A percentile compares a stretch with the other conserved stretches of the same genome.
Evolutionary conservation across 2,329 filamentous ascomycete genomes (phyloP).

Genomic region (Fusarium gaditjirri): DNA sequence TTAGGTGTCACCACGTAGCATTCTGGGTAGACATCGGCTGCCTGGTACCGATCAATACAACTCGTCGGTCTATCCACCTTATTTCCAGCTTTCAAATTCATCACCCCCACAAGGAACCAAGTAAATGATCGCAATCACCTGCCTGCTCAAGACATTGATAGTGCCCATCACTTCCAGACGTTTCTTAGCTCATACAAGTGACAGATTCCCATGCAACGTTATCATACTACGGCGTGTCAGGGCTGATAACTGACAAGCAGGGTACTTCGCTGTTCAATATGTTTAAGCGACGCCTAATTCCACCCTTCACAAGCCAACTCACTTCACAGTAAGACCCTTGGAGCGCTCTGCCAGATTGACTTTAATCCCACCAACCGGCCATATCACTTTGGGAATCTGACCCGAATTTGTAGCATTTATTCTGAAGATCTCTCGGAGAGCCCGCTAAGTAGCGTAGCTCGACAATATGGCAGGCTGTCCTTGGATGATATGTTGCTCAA

Average conservation of each 20-base stretch:
- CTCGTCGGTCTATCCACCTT: conserved; percentile 4
- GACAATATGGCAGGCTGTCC: neutral
- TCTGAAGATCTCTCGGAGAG: conserved; percentile 29
- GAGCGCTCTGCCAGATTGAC: conserved; percentile 17
- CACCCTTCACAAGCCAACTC: neutral
- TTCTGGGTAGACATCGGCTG: conserved; percentile 1
- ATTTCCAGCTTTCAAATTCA: conserved; percentile 18
- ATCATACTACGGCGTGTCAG: conserved; percentile 23
- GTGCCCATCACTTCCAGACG: conserved; percentile 26
- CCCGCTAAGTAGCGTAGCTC: conserved; percentile 2
- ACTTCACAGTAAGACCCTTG: conserved; percentile 28
- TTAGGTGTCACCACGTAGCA: neutral
- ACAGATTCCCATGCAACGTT: conserved; percentile 42
- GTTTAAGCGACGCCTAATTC: conserved; percentile 21
- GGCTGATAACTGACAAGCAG: conserved; percentile 30
- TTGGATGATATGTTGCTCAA: conserved; percentile 5
- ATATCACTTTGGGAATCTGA: conserved; percentile 34
- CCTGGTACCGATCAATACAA: conserved; percentile 5
- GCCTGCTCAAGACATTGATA: conserved; percentile 1
- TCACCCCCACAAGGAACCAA: conserved; percentile 15
- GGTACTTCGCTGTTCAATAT: conserved; percentile 18
- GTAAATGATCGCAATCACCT: conserved; percentile 6
- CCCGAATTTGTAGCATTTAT: conserved; percentile 22
- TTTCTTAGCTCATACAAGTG: conserved; percentile 33
- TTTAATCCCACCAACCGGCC: conserved; percentile 25